Conservation (phyloP, 2,329 filamentous ascomycete species). For the Scortechinia acanthostroma region DNA sequence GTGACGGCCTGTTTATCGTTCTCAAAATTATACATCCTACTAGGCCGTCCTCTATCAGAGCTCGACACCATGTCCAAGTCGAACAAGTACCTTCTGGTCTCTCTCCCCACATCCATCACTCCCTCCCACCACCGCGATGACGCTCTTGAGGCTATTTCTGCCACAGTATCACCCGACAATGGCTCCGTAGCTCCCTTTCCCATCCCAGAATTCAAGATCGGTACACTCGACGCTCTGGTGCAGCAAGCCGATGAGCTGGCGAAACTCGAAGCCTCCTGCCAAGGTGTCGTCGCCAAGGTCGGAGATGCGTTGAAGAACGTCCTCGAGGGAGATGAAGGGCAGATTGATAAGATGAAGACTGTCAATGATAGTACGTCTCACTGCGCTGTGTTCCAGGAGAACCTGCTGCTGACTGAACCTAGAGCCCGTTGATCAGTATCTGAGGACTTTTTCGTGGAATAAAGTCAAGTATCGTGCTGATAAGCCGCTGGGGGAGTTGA, state of each 20-base stretch:
- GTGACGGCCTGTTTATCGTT: too few relatives aligned
- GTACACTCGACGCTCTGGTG: slow-evolving; percentile 86
- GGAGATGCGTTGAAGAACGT: slow-evolving; percentile 77
- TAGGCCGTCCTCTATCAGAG: too few relatives aligned
- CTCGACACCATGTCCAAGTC: slow-evolving; percentile 12
- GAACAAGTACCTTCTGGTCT: slow-evolving; percentile 77
- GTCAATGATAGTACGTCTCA: slow-evolving; percentile 78
- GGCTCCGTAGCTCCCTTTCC: slow-evolving; percentile 71
- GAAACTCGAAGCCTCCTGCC: slow-evolving; percentile 76
- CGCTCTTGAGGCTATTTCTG: slow-evolving; percentile 69
- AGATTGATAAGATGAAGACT: slow-evolving; percentile 78
- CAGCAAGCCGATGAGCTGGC: slow-evolving; percentile 91
- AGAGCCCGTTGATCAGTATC: slow-evolving; percentile 95
- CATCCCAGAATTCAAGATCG: slow-evolving; percentile 95
- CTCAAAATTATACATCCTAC: too few relatives aligned
- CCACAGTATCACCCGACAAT: slow-evolving; percentile 68
- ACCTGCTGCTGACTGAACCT: slow-evolving; percentile 4
- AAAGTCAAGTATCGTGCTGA: slow-evolving; percentile 95
- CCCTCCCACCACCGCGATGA: slow-evolving; percentile 75
- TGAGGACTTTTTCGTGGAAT: slow-evolving; percentile 88
- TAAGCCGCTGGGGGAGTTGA: slow-evolving; percentile 78
- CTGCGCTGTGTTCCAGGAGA: background rate
- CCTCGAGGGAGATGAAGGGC: slow-evolving; percentile 76
- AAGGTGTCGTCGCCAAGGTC: slow-evolving; percentile 80
- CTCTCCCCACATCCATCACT: slow-evolving; percentile 80